phyloP scores from a whole-genome alignment of 139 green algal species.

The Asterochloris sp. region DNA sequence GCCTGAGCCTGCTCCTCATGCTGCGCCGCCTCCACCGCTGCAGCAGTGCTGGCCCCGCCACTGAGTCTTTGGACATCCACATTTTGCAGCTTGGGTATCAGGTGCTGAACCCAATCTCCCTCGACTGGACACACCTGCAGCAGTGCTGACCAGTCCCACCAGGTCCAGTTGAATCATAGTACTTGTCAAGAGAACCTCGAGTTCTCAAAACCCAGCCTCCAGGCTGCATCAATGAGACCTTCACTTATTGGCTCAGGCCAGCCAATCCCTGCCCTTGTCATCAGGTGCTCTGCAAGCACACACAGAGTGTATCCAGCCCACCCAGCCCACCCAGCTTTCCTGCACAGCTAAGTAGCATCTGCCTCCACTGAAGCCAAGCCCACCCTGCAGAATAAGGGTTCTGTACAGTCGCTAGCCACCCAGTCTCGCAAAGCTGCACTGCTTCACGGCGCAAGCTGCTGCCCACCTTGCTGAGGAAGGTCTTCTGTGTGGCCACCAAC shows the following conservation, averaged over 20 bases:
- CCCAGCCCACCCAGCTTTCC: background rate
- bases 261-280: background rate
- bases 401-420: background rate
- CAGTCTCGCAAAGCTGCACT: background rate
- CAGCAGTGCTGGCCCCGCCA: slow-evolving; percentile 30
- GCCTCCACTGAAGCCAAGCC: background rate
- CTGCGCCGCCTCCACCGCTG: slow-evolving; percentile 7
- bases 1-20: slow-evolving; percentile 6
- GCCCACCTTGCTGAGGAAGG: slow-evolving; percentile 74
- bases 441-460: background rate
- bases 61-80: slow-evolving; percentile 74
- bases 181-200: background rate
- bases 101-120: slow-evolving; percentile 56
- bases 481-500: slow-evolving; percentile 69
- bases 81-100: slow-evolving; percentile 65
- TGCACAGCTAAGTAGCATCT: background rate
- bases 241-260: background rate
- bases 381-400: background rate
- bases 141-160: background rate
- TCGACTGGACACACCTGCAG: slow-evolving; percentile 77
- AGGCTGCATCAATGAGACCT: background rate
- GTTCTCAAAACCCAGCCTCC: background rate
- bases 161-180: background rate
- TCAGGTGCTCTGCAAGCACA: background rate
- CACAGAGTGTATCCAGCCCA: background rate